Evolutionary conservation across 2,329 filamentous ascomycete genomes (phyloP), one percentile per base, ranked within the genome.

Genomic region (Metarhizium sp.): DNA sequence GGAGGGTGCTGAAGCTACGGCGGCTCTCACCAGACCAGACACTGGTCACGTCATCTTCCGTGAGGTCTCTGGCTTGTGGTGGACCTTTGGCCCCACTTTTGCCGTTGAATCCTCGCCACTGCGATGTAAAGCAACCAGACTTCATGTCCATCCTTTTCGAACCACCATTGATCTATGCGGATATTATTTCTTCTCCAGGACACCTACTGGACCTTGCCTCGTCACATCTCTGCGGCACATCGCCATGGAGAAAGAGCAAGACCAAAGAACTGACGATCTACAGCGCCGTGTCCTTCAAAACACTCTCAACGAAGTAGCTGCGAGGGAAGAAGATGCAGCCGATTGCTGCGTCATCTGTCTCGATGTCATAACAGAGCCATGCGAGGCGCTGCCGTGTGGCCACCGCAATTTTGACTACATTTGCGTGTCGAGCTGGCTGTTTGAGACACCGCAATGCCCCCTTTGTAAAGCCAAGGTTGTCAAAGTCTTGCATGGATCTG

Each of bases 311-410:
- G 73, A 78, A 59, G 67, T 75, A 48, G 64, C 70, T 14, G 59
- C 60, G 5, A 57, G 57, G n/a, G 59, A 61, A 30, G 58, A 64
- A 52, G 59, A 64, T 56, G 50, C 57, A 25, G 43, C 56, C 25
- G 63, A 67, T 59, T 82, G 79, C 64, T 96, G 92, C 69, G 90
- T 95, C 59, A 94, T 97, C 69, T 97, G 92, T 69, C 83, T 96
- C 58, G 88, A 92, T 55, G 66, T 73, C 53, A 77, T 96, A 64
- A 82, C 83, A 10, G 88, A 94, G 63, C 73, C 81, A 53, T 90
- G 88, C 59, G 76, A 86, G 52, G 82, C 88, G 7, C 73, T 79
- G 20, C 91, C 92, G 7, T 97, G 92, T 75, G 79, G 81, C 46
- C 92, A 97, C 73, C 73, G 76, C 56, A 83, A 85, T 61, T 96